phyloP scores from a whole-genome alignment of 129 eudicot genomes.

The Artemisia annua region DNA sequence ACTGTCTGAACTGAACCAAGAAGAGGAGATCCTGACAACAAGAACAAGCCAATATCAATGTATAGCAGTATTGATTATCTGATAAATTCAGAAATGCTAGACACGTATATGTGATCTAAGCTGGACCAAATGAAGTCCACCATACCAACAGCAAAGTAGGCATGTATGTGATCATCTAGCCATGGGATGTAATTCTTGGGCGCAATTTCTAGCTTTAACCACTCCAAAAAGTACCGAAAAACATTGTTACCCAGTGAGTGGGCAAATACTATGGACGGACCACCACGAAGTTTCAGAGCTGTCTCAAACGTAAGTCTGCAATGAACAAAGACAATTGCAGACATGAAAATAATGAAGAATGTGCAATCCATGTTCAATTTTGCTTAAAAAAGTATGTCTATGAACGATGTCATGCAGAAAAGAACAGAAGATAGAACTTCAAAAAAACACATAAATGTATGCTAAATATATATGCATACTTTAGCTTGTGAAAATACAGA shows the following conservation, averaged over 20 bases:
- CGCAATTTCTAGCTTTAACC: constrained; percentile 94
- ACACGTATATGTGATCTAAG: constrained; percentile 22
- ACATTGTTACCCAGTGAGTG: constrained; percentile 97
- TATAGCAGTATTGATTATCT: constrained; percentile 19
- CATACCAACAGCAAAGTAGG: constrained; percentile 95
- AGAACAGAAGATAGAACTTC: constrained; percentile 1
- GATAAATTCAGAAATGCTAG: not conserved
- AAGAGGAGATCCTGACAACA: constrained; percentile 82
- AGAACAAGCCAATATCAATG: constrained; percentile 17
- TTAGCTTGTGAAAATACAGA: constrained; percentile 91
- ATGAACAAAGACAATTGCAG: constrained; percentile 13
- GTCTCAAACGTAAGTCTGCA: constrained; percentile 90
- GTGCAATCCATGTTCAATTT: too few species aligned
- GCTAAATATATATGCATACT: constrained; percentile 47
- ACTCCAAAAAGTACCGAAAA: constrained; percentile 93
- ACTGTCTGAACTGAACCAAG: constrained; percentile 86
- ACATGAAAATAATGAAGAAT: constrained; percentile 1
- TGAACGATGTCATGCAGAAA: not conserved
- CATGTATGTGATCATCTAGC: constrained; percentile 96
- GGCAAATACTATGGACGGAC: constrained; percentile 91
- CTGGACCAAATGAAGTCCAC: constrained; percentile 4
- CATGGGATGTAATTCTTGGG: constrained; percentile 73
- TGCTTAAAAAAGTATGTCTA: too few species aligned
- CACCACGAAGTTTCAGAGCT: constrained; percentile 93
- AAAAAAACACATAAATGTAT: not conserved